Evolutionary conservation across 495 filamentous ascomycete genomes (phyloP), one percentile per base, ranked within the genome.

Genomic region (Ramalina peruviana): DNA sequence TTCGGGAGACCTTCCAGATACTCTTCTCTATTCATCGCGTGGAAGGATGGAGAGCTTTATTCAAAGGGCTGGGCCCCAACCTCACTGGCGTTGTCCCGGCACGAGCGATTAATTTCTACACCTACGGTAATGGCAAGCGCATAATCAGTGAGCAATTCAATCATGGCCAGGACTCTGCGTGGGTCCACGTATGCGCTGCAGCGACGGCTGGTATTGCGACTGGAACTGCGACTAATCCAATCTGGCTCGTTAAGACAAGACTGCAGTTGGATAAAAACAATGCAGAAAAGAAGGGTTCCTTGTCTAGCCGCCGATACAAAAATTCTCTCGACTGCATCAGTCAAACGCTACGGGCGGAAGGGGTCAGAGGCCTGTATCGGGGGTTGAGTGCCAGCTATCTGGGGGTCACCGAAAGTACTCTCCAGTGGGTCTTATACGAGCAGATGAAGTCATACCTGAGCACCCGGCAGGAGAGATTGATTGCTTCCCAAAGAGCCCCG

Each of bases 181-280:
- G 66, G 60, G 69, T 80, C 5, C 73, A 79, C 57, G 55, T 76
- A 3, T 62, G 65, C 36, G 67, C 74, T 6, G 76, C 76, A 1
- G 69, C 69, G 6, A 63, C 62, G 12, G 75, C 76, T 6, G 76
- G 76, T 6, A 68, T 78, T n/a, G 63, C 72, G 5, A 79, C 75
- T 2, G 72, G 75, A n/a, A 79, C 74, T 6, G 71, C 70, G 17
- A 79, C 75, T 38, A 78, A 78, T 54, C 75, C 75, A 12, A 77
- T 79, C 48, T 79, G 75, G 75, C 62, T 79, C 3, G 68, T 79
- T 20, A 79, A 79, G 61, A 79, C 75, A 21, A 69, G 75, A 27
- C 48, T 79, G 47, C 75, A 79, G 58, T 64, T 79, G 9, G 75
- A 79, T 56, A 74, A 72, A 46, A 67, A 65, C 23, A 59, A 63